Percentiles rank a stretch among this genome's conserved stretches.
Evolutionary conservation across 331 rosid species (phyloP).

Genomic region (Erythrophleum ivorense): DNA sequence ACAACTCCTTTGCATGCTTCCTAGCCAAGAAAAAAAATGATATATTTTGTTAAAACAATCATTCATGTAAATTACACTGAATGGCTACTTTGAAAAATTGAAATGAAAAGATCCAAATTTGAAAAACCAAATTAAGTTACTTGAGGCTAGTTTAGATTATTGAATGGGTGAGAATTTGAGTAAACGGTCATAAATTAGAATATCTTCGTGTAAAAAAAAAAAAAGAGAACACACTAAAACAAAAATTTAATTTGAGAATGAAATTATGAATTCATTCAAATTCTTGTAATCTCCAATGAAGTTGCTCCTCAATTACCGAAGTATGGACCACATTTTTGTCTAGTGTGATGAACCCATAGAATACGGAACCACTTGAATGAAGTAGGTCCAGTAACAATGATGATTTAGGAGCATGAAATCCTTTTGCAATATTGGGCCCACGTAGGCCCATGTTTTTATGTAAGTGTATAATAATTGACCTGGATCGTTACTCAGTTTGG

Average conservation of each 20-base stretch:
- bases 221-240: no score
- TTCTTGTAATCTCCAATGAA: background rate
- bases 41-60: no score
- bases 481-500: constrained; percentile 8
- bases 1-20: no score
- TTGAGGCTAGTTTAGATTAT: no score
- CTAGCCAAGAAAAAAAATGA: no score
- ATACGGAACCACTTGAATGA: constrained; percentile 11
- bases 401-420: background rate
- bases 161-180: no score
- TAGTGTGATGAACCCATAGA: constrained; percentile 25
- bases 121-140: no score
- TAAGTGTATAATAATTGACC: background rate
- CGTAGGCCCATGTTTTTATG: background rate
- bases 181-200: no score
- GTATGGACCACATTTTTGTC: constrained; percentile 42
- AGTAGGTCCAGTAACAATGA: constrained; percentile 17
- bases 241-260: background rate
- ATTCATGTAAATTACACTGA: no score
- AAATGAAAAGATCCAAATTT: no score
- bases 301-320: background rate
- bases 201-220: no score
- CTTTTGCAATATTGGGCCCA: background rate
- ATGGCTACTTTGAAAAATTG: no score
- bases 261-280: background rate